Conservation (phyloP, 352 stramenopile species). For the Phytopythium cucurbitacearum region DNA sequence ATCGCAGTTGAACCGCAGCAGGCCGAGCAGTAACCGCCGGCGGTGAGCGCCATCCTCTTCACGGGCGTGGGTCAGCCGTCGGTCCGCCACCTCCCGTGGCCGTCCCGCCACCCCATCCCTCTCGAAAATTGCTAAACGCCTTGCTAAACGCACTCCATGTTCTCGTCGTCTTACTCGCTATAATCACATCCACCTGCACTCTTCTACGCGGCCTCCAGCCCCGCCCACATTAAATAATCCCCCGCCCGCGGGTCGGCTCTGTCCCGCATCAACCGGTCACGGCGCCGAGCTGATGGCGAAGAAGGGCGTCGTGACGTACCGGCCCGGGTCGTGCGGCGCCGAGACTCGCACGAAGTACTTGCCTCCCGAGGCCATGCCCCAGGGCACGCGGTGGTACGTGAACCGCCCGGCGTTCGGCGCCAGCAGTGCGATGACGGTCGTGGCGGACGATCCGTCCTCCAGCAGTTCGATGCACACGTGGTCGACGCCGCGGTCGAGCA, state of each 20-base stretch:
- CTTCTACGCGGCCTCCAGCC: too few species aligned
- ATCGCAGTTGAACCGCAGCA: too few species aligned
- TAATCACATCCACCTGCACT: too few species aligned
- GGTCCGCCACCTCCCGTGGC: too few species aligned
- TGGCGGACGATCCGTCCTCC: conserved; percentile 54
- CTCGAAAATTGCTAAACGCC: too few species aligned
- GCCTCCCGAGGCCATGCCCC: conserved; percentile 71
- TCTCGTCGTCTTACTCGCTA: too few species aligned
- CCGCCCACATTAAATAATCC: too few species aligned
- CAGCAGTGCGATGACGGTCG: conserved; percentile 52
- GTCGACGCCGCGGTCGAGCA: conserved; percentile 44
- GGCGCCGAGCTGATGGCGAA: conserved; percentile 67
- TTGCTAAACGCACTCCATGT: too few species aligned
- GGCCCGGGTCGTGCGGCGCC: conserved; percentile 24
- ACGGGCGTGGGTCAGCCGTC: too few species aligned
- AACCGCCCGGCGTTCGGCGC: conserved; percentile 72
- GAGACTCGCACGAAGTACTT: conserved; percentile 79
- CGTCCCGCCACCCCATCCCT: too few species aligned
- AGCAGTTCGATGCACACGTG: conserved; percentile 66
- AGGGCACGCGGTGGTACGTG: conserved; percentile 72
- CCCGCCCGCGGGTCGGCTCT: background rate
- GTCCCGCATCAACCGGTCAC: conserved; percentile 5
- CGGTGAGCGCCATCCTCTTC: too few species aligned
- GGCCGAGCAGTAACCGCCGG: too few species aligned
- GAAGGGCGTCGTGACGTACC: conserved; percentile 60